Conservation (phyloP, 1,284 basidiomycete species). For the Heterobasidion annosum region DNA sequence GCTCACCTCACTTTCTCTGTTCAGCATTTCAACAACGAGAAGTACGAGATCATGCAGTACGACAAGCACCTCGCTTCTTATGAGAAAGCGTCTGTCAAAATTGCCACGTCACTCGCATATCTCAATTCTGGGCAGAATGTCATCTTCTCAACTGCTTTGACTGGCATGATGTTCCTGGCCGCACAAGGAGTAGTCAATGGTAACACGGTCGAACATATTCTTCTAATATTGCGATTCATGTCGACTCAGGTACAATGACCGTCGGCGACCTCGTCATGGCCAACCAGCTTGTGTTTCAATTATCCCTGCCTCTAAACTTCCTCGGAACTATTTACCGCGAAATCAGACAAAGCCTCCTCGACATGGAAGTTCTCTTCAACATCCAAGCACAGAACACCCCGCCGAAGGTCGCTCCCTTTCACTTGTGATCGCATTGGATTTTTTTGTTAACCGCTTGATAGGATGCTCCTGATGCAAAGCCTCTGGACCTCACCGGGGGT, state of each 20-base stretch:
- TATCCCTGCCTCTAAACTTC: slow-evolving; percentile 95
- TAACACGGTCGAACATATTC: slow-evolving; percentile 19
- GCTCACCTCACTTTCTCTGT: background rate
- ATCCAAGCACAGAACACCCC: slow-evolving; percentile 80
- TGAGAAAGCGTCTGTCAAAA: slow-evolving; percentile 89
- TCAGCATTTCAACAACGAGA: slow-evolving; percentile 96
- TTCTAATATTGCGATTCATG: background rate
- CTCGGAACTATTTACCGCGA: slow-evolving; percentile 96
- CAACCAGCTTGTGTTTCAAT: slow-evolving; percentile 98
- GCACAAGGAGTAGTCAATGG: slow-evolving; percentile 92
- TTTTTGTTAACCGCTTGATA: slow-evolving; percentile 16
- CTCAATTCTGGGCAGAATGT: slow-evolving; percentile 96
- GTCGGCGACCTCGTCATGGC: slow-evolving; percentile 98
- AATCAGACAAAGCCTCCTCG: slow-evolving; percentile 88
- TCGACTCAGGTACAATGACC: slow-evolving; percentile 81
- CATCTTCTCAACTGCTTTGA: slow-evolving; percentile 91
- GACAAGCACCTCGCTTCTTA: slow-evolving; percentile 85
- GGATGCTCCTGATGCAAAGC: slow-evolving; percentile 63
- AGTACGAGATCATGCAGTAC: slow-evolving; percentile 86
- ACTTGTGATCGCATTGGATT: background rate
- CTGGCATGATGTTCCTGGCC: slow-evolving; percentile 93
- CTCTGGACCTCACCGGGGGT: slow-evolving; percentile 70
- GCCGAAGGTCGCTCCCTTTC: slow-evolving; percentile 38
- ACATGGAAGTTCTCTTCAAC: slow-evolving; percentile 96
- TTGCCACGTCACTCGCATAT: slow-evolving; percentile 88